phyloP scores from a whole-genome alignment of 805 yeast species.

The Suhomyces tanzawaensis region DNA sequence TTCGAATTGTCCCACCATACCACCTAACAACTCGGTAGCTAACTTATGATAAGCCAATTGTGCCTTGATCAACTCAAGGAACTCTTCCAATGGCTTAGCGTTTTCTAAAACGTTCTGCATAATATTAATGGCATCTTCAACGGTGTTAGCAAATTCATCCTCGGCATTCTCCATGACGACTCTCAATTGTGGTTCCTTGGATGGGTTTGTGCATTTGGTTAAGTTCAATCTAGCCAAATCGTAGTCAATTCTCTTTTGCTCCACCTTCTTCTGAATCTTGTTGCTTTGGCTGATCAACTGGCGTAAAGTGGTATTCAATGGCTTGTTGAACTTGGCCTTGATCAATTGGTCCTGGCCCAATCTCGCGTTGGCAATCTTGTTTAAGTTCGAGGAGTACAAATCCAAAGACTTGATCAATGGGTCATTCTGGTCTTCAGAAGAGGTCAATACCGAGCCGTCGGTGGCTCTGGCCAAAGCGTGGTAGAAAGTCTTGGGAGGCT shows the following conservation, averaged over 20 bases:
- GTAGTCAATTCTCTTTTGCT: constrained; percentile 71
- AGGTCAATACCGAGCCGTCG: constrained; percentile 46
- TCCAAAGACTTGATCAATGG: constrained; percentile 62
- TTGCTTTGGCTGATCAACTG: constrained; percentile 61
- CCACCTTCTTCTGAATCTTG: constrained; percentile 69
- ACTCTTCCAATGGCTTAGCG: constrained; percentile 64
- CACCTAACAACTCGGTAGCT: constrained; percentile 64
- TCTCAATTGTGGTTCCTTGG: constrained; percentile 68
- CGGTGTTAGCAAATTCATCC: constrained; percentile 86
- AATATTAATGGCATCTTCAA: constrained; percentile 79
- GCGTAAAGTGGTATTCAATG: constrained; percentile 59
- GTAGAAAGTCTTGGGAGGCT: constrained; percentile 75
- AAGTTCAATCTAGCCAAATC: constrained; percentile 66
- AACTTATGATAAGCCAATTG: constrained; percentile 79
- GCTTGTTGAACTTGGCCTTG: constrained; percentile 64
- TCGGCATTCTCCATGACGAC: constrained; percentile 80
- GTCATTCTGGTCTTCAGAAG: constrained; percentile 40
- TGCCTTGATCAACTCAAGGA: constrained; percentile 69
- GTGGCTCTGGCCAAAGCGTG: constrained; percentile 81
- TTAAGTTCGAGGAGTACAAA: constrained; percentile 65
- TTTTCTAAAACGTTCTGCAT: constrained; percentile 78
- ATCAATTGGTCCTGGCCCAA: constrained; percentile 78
- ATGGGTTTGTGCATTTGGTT: constrained; percentile 39
- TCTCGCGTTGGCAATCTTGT: constrained; percentile 77
- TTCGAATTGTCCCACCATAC: constrained; percentile 63